phyloP scores from a whole-genome alignment of 352 stramenopile genomes.

The Phytopythium litorale region DNA sequence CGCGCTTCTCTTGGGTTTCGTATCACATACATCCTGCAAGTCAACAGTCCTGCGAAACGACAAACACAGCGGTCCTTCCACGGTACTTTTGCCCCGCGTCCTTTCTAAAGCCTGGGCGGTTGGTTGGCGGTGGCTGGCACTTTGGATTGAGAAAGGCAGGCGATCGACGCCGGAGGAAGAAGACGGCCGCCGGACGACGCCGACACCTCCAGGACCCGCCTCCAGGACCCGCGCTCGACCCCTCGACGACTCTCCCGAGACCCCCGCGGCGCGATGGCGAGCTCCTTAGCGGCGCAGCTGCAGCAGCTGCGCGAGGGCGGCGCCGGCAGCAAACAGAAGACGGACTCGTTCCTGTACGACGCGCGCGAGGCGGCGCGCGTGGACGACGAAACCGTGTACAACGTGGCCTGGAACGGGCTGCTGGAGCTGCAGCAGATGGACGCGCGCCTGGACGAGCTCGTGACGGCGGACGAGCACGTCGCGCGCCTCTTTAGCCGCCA shows the following conservation, averaged over 20 bases:
- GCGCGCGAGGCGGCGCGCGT: conserved; percentile 72
- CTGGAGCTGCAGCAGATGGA: conserved; percentile 79
- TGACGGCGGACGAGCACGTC: conserved; percentile 40
- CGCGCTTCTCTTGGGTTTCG: conserved; percentile 9
- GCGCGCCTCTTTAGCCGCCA: conserved; percentile 65
- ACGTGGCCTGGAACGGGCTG: conserved; percentile 80
- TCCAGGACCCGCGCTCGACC: too few species aligned
- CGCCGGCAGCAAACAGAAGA: conserved; percentile 76
- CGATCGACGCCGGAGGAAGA: neutral
- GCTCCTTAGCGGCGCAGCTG: conserved; percentile 70
- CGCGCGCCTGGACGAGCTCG: conserved; percentile 60
- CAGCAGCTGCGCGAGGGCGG: conserved; percentile 76
- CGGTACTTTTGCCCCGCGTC: neutral
- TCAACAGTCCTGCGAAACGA: conserved; percentile 16
- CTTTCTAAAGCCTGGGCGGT: neutral
- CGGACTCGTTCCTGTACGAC: conserved; percentile 85
- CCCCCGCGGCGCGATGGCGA: conserved; percentile 29
- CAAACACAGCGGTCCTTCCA: neutral
- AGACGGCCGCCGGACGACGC: neutral
- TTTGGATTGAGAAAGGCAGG: conserved; percentile 4
- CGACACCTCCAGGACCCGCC: too few species aligned
- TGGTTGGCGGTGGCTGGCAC: conserved; percentile 3
- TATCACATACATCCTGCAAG: conserved; percentile 31
- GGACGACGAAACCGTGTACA: conserved; percentile 84
- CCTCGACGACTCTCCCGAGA: too few species aligned